Percentiles rank a stretch among this genome's conserved stretches.
phyloP scores from a whole-genome alignment of 805 yeast genomes.

The Saccharomycopsis babjevae region DNA sequence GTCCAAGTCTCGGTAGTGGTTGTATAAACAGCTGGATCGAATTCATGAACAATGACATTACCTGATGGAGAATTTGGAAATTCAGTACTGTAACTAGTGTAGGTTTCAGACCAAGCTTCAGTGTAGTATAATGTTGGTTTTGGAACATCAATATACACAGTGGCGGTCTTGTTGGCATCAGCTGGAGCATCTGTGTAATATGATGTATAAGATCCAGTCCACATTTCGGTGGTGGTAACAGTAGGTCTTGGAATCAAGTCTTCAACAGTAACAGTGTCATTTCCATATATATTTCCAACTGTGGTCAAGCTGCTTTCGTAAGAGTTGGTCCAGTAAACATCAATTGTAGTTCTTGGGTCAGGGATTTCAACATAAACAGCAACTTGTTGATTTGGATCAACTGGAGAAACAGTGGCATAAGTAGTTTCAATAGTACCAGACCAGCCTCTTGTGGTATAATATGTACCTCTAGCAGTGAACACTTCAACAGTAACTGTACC shows the following conservation, averaged over 20 bases:
- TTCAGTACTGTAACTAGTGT: neutral
- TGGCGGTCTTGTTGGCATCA: constrained; percentile 27
- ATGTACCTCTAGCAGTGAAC: neutral
- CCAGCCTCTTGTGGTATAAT: neutral
- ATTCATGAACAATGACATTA: neutral
- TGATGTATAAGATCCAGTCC: neutral
- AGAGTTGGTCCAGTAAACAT: no score
- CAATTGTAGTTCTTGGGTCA: neutral
- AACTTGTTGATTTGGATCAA: no score
- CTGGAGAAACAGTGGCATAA: constrained; percentile 1
- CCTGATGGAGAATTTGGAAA: neutral
- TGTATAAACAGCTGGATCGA: neutral
- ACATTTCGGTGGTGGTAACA: neutral
- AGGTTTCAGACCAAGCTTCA: no score
- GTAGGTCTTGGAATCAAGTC: no score
- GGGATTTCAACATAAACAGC: no score
- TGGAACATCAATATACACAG: constrained; percentile 21
- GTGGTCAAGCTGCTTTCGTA: neutral
- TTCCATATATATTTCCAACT: neutral
- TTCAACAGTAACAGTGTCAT: constrained; percentile 1
- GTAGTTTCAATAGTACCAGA: constrained; percentile 2
- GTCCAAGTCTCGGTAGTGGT: neutral
- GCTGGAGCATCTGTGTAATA: constrained; percentile 24
- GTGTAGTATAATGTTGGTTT: no score
- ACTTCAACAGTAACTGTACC: neutral